Conservation (phyloP, 306 rosid species). For the Mimosa pudica region DNA sequence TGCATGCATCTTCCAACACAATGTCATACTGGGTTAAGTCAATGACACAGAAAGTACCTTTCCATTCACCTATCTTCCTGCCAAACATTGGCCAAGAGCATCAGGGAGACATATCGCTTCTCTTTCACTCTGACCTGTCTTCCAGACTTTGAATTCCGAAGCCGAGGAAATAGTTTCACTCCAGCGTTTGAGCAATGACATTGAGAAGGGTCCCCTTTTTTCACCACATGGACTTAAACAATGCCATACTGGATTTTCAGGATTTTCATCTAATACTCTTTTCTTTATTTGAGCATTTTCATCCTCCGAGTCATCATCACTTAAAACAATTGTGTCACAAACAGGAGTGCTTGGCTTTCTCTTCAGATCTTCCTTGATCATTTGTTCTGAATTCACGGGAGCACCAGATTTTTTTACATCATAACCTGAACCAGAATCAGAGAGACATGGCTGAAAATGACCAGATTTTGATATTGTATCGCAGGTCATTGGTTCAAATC, state of each 20-base stretch:
- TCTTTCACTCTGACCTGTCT: slow-evolving; percentile 55
- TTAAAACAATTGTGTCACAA: slow-evolving; percentile 20
- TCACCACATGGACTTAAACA: slow-evolving; percentile 53
- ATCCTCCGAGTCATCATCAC: slow-evolving; percentile 27
- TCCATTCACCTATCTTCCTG: slow-evolving; percentile 2
- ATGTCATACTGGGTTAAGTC: slow-evolving; percentile 13
- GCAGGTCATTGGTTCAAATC: neutral
- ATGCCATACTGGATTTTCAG: slow-evolving; percentile 42
- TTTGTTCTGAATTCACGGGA: slow-evolving; percentile 12
- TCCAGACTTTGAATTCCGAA: slow-evolving; percentile 63
- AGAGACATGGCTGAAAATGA: neutral
- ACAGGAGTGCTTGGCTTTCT: slow-evolving; percentile 30
- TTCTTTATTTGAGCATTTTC: neutral
- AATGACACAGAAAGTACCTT: slow-evolving; percentile 19
- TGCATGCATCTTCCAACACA: slow-evolving; percentile 13
- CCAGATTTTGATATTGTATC: neutral
- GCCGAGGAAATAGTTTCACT: slow-evolving; percentile 30
- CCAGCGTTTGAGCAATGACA: slow-evolving; percentile 59
- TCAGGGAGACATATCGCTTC: slow-evolving; percentile 56
- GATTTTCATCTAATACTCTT: slow-evolving; percentile 36
- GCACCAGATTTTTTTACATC: slow-evolving; percentile 23
- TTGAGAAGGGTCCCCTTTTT: slow-evolving; percentile 53
- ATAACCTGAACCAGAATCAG: slow-evolving; percentile 29
- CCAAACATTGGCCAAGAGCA: slow-evolving; percentile 43
- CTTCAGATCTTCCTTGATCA: slow-evolving; percentile 31